Evolutionary conservation across 2,329 filamentous ascomycete species (phyloP), one percentile per base, ranked within the genome.

Genomic region (Diaporthe capsici): DNA sequence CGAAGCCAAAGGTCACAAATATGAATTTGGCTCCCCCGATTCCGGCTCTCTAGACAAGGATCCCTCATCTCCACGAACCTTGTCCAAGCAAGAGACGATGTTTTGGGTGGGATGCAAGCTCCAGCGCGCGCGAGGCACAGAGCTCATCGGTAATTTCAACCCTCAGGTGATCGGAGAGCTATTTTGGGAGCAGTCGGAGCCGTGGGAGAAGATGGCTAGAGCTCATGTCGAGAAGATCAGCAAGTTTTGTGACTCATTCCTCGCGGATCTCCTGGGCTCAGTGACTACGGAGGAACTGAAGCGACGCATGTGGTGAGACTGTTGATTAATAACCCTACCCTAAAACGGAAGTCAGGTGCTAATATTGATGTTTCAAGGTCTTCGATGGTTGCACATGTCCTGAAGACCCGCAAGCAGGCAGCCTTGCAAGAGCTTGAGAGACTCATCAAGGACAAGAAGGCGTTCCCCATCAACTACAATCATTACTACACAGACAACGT

Each of bases 401-500:
- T 73, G 25, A 51, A 71, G 25, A 4, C 20, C 0, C 74, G 71
- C 1, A n/a, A 31, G 1, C 0, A 55, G 1, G 61, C 44, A 0
- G 61, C 71, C 4, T 9, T 63, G 20, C 12, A 70, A 0, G 74
- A 76, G 17, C 31, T 76, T 34, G 5, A 12, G 1, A 68, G 22
- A 4, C 25, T 76, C 22, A 49, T 76, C 17, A 28, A 71, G 9
- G 74, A 76, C 28, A 42, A 47, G 3, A 44, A 73, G 2, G 55
- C 39, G 0, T 0, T 44, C 7, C 74, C 74, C 0, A 70, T 76
- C 61, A 76, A 76, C 25, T 76, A 76, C 55, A 73, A 76, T n/a
- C 74, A 76, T 3, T 76, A 76, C 12, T 76, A 76, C 37, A 76
- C 74, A 0, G 71, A 76, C 28, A 73, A 31, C 7, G 20, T 73